Evolutionary conservation across 2,329 filamentous ascomycete genomes (phyloP), one percentile per base, ranked within the genome.

Genomic region (Aspergillus ochraceoroseus): DNA sequence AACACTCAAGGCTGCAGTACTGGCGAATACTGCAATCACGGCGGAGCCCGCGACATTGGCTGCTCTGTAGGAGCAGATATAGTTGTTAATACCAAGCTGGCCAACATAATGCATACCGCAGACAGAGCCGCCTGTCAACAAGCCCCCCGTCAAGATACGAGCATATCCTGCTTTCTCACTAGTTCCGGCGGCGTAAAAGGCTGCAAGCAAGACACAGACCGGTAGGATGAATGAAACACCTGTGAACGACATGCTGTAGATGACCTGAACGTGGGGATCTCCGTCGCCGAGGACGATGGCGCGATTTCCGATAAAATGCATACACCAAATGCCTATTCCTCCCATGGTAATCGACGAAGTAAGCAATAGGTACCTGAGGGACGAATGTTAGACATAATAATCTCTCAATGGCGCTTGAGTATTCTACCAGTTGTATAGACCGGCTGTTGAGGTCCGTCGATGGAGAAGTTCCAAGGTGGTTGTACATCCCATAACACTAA

Each of bases 101-200:
- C 86, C 86, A 12, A 90, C 70, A 55, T 92, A 94, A 61, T 94
- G 85, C 87, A 94, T 92, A 20, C 83, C 84, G 44, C 83, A 87
- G 34, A 92, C 82, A 14, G 85, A 82, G 4, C 80, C 71, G 9
- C 87, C 87, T 1, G 83, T 83, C 29, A 89, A 71, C 1, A 79
- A 57, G 5, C 87, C 86, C 6, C 83, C 82, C 4, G 77, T 56
- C 5, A 73, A 57, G 7, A 85, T 73, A 30, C 80, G 75, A 62
- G 74, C 65, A 64, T 76, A 76, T 12, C 73, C 74, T 9, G 82
- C 71, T 18, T 61, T 68, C 47, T 77, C 76, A 52, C 74, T 74
- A 18, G 74, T 72, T 4, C 79, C 85, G 30, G 84, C 78, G 22
- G 80, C 74, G 44, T 82, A 73, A 56, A 94, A 89, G 13, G 86